Conservation (phyloP, 805 yeast species). For the Danielozyma ontarioensis region DNA sequence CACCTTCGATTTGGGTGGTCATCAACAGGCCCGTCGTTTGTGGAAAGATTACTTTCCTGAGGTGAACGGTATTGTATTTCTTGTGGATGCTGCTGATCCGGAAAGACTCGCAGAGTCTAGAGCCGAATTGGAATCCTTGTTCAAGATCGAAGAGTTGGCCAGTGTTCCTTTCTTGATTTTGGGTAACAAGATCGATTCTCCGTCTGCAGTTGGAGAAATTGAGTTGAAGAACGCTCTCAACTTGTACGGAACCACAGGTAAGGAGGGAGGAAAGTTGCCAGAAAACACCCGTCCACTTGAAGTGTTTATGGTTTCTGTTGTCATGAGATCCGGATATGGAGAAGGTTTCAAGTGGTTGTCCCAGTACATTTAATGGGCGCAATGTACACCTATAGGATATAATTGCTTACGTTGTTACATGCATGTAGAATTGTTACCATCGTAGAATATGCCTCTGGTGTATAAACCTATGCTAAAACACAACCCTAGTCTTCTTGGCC, state of each 20-base stretch:
- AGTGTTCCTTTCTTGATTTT: constrained; percentile 88
- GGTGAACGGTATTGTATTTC: constrained; percentile 93
- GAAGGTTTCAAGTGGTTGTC: constrained; percentile 99
- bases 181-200: constrained; percentile 95
- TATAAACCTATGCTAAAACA: constrained; percentile 8
- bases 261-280: constrained; percentile 58
- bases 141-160: constrained; percentile 85
- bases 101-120: constrained; percentile 93
- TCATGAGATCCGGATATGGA: constrained; percentile 97
- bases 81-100: constrained; percentile 96
- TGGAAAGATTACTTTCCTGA: constrained; percentile 99
- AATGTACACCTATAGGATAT: no score
- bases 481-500: constrained; percentile 40
- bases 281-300: constrained; percentile 87
- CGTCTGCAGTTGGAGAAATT: constrained; percentile 90
- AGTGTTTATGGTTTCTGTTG: constrained; percentile 95
- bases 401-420: no score
- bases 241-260: constrained; percentile 85
- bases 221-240: constrained; percentile 90
- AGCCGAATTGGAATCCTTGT: constrained; percentile 89
- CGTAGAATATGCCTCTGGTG: no score
- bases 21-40: constrained; percentile 95
- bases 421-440: no score
- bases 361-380: constrained; percentile 65
- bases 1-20: constrained; percentile 98